Conservation (phyloP, 352 stramenopile genomes). For the Phytopythium boreale region DNA sequence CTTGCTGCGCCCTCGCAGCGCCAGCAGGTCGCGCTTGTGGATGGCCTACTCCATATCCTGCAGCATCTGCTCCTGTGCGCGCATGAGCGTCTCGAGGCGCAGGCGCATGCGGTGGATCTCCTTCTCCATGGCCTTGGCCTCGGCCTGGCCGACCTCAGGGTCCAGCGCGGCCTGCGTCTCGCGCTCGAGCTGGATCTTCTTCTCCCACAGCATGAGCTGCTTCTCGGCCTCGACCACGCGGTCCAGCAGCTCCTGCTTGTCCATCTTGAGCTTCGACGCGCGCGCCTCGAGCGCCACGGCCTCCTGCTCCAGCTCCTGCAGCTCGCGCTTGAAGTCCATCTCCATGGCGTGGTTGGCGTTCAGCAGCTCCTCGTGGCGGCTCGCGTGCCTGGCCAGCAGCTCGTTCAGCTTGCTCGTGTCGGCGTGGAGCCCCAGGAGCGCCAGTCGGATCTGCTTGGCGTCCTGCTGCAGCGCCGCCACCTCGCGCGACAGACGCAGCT, state of each 20-base stretch:
- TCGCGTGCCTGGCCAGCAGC: constrained; percentile 88
- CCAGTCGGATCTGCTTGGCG: constrained; percentile 74
- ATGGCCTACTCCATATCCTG: constrained; percentile 94
- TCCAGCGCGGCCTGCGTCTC: constrained; percentile 94
- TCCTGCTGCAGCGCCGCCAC: constrained; percentile 77
- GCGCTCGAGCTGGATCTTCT: constrained; percentile 96
- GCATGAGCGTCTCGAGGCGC: constrained; percentile 87
- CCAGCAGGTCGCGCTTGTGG: constrained; percentile 92
- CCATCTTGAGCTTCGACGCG: constrained; percentile 66
- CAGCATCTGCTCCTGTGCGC: constrained; percentile 92
- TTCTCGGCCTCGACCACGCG: constrained; percentile 91
- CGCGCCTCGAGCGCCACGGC: constrained; percentile 72
- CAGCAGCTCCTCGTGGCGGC: constrained; percentile 67
- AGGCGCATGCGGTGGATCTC: constrained; percentile 96
- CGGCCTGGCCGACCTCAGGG: constrained; percentile 88
- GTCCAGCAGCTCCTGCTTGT: constrained; percentile 86
- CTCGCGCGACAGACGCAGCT: constrained; percentile 84
- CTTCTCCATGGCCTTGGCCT: constrained; percentile 92
- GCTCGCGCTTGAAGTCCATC: constrained; percentile 88
- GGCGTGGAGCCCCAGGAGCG: constrained; percentile 83
- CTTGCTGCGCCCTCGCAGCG: constrained; percentile 80
- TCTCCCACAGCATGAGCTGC: constrained; percentile 94
- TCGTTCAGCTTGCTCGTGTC: constrained; percentile 93
- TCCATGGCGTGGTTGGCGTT: constrained; percentile 90
- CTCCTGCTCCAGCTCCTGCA: constrained; percentile 89